Evolutionary conservation across 805 yeast species (phyloP).

Genomic region (Candida sanyiensis): DNA sequence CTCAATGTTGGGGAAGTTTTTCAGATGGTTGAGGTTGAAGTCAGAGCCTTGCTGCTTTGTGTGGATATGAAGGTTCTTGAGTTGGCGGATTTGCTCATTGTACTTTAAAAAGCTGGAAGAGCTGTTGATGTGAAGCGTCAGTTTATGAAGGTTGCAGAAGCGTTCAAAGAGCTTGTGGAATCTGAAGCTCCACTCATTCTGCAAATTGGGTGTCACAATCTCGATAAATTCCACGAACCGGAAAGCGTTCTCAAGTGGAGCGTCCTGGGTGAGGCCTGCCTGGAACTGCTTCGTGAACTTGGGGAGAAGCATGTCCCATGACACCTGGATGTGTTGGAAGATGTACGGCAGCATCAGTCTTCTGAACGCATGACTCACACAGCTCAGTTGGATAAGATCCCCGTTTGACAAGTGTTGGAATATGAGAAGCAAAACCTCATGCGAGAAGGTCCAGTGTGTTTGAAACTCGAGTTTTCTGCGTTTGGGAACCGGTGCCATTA

Average conservation of each 20-base stretch:
- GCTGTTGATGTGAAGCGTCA: conserved; percentile 25
- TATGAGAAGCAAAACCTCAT: conserved; percentile 18
- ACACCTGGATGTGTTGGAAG: conserved; percentile 11
- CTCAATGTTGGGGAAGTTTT: conserved; percentile 30
- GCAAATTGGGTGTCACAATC: conserved; percentile 26
- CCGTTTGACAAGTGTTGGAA: conserved; percentile 15
- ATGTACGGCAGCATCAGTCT: conserved; percentile 19
- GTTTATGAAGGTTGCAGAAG: conserved; percentile 20
- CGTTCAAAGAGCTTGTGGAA: conserved; percentile 22
- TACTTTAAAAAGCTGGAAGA: conserved; percentile 33
- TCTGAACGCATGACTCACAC: conserved; percentile 9
- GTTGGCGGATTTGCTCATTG: conserved; percentile 14
- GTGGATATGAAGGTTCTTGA: conserved; percentile 18
- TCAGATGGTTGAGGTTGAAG: conserved; percentile 41
- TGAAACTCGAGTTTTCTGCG: background rate
- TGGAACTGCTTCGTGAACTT: conserved; percentile 3
- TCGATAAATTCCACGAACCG: conserved; percentile 24
- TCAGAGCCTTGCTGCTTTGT: conserved; percentile 24
- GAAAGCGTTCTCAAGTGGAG: conserved; percentile 9
- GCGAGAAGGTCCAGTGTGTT: conserved; percentile 14
- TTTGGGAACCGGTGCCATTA: background rate
- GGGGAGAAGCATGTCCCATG: conserved; percentile 15
- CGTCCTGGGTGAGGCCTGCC: conserved; percentile 4
- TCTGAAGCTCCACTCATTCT: conserved; percentile 32
- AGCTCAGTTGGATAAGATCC: conserved; percentile 16